Base-by-base conservation (phyloP, 2,329 filamentous ascomycete genomes). In the Trichoderma sp. region DNA sequence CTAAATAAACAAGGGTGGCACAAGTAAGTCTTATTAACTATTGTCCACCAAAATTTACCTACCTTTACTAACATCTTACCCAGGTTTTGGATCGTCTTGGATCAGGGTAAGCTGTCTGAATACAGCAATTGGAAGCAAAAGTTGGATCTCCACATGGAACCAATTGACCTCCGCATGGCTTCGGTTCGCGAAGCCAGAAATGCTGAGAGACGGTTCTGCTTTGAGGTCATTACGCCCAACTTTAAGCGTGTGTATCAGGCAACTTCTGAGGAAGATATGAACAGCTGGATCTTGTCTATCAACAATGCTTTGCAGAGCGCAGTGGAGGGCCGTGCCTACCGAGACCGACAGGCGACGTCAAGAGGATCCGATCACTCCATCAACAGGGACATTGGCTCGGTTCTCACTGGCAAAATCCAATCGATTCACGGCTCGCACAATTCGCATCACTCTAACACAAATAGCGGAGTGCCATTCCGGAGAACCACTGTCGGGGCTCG, bases 71-170 rank as follows among this genome's bases (percentile, higher is more conserved):
- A 75, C 59, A 37, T 7, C 10, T 10, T 18, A 26, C 59, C 34
- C 18, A 96, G 94, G 77, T 99, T 98, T 81, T 99, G 96, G 96
- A 96, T 99, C 72, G 96, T 99, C 2, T 85, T 99, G 55, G 96
- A 98, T 77, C 94, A 97, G 79, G 96, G 96, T 28, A 97, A 96
- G 78, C 85, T 99, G 18, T 97, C 95, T 1, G 96, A 99, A 77
- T 99, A 99, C 80, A 97, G 94, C 78, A 98, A 99, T 79, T 99
- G 96, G 96, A 99, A 99, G 81, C 93, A 99, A 78, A 95, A 89
- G 78, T 87, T 99, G 28, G 96, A 99, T 79, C 84, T 98, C 30
- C 96, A 99, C 78, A 98, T 97, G 89, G 96, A 98, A 2, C 96
- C 96, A 0, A 98, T 99, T 72, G 96, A 99, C 79, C 84, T 99